Evolutionary conservation across 2,329 filamentous ascomycete genomes (phyloP).

Genomic region (Claviceps humidiphila): DNA sequence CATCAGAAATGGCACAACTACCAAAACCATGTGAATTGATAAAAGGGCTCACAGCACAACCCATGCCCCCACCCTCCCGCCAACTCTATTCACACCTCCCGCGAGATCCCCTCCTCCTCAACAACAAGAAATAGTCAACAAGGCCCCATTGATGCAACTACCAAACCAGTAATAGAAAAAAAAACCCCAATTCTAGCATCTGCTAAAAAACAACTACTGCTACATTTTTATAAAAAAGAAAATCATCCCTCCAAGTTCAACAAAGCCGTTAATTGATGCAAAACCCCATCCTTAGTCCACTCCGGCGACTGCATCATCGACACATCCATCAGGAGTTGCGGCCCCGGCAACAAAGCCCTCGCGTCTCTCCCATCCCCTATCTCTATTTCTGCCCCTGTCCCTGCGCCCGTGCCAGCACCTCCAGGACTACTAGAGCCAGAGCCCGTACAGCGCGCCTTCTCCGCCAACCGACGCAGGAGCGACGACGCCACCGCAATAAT

Average conservation of each 20-base stretch:
- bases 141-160: too few species aligned
- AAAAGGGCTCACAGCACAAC: neutral
- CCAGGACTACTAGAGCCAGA: slow-evolving; percentile 28
- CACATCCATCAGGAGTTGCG: slow-evolving; percentile 53
- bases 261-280: slow-evolving; percentile 54
- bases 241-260: slow-evolving; percentile 33
- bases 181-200: neutral
- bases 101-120: too few species aligned
- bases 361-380: slow-evolving; percentile 37
- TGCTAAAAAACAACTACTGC: too few species aligned
- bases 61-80: too few species aligned
- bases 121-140: too few species aligned
- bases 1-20: neutral
- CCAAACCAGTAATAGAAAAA: neutral
- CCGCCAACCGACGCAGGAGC: slow-evolving; percentile 52
- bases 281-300: slow-evolving; percentile 49
- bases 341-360: slow-evolving; percentile 42
- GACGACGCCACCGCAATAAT: slow-evolving; percentile 57
- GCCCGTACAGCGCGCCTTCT: slow-evolving; percentile 48
- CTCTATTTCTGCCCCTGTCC: too few species aligned
- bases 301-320: slow-evolving; percentile 50
- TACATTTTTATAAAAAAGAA: too few species aligned
- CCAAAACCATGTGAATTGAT: neutral
- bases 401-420: too few species aligned
- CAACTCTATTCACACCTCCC: too few species aligned